These are phyloP conservation scores for Komagataella phaffii DNA, from an alignment of 805 yeast species.

Conservation along the genomic window DNA sequence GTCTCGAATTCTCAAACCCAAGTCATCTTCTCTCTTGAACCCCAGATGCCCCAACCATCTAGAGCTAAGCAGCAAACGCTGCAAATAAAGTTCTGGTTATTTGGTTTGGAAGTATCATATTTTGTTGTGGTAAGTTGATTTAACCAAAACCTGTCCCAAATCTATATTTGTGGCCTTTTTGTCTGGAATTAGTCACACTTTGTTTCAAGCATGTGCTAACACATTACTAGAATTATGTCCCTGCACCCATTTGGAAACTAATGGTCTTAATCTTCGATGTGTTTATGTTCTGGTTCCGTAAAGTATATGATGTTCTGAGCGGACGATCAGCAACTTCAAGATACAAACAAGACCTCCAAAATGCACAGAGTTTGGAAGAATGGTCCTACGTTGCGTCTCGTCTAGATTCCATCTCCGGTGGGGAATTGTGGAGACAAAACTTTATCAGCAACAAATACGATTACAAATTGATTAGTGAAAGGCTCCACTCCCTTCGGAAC, in stretches of 20 bases:
- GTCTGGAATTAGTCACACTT: not conserved
- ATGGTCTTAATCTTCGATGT: conserved; percentile 27
- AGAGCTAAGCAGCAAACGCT: not conserved
- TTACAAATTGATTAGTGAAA: conserved; percentile 65
- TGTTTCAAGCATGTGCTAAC: not conserved
- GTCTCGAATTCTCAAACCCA: not conserved
- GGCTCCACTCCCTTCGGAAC: conserved; percentile 45
- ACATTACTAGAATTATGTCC: conserved; percentile 7
- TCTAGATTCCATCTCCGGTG: conserved; percentile 38
- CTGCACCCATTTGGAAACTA: conserved; percentile 13
- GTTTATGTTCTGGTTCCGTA: conserved; percentile 30
- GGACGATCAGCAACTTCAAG: conserved; percentile 31
- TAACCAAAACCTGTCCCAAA: not conserved
- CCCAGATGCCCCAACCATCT: not conserved
- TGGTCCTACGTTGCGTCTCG: conserved; percentile 47
- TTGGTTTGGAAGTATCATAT: not conserved
- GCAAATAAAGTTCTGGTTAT: not conserved
- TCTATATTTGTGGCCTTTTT: not conserved
- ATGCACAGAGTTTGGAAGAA: conserved; percentile 47
- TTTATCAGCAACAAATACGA: conserved; percentile 75
- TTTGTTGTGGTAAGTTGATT: not conserved
- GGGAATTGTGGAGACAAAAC: conserved; percentile 66
- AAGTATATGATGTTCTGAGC: conserved; percentile 20
- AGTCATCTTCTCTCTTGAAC: not conserved
- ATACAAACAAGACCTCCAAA: conserved; percentile 32